Conservation (phyloP, 2,329 filamentous ascomycete species). For the Gnomoniopsis smithogilvyi region DNA sequence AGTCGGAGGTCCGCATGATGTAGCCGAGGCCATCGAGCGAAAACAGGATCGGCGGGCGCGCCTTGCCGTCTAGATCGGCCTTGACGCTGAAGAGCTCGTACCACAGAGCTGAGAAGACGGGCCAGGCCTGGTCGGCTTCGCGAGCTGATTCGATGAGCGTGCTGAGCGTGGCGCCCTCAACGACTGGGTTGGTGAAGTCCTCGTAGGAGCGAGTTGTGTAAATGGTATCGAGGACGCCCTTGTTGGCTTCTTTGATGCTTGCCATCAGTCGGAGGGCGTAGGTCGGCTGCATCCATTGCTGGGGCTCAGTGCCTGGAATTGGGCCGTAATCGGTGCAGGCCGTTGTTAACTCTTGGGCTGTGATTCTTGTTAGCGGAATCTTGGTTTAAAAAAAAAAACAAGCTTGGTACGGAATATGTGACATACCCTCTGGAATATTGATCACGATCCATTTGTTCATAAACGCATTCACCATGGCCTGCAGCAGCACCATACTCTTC, state of each 20-base stretch:
- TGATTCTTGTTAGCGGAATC: not conserved
- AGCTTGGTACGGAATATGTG: not conserved
- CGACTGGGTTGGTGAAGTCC: slow-evolving; percentile 44
- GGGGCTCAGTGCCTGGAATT: slow-evolving; percentile 54
- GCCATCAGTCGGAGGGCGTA: slow-evolving; percentile 74
- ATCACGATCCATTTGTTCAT: slow-evolving; percentile 86
- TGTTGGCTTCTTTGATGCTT: slow-evolving; percentile 71
- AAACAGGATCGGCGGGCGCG: slow-evolving; percentile 63
- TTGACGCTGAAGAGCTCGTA: slow-evolving; percentile 57
- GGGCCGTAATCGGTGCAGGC: slow-evolving; percentile 78
- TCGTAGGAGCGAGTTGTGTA: slow-evolving; percentile 43
- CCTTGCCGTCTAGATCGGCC: slow-evolving; percentile 34
- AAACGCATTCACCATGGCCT: slow-evolving; percentile 78
- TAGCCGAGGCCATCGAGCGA: slow-evolving; percentile 76
- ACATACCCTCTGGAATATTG: slow-evolving; percentile 80
- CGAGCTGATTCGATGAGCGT: slow-evolving; percentile 68
- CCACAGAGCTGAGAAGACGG: slow-evolving; percentile 79
- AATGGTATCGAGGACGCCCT: slow-evolving; percentile 54
- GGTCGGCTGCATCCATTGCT: slow-evolving; percentile 72
- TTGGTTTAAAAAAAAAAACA: not conserved
- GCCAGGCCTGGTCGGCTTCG: slow-evolving; percentile 76
- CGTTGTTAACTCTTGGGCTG: slow-evolving; percentile 77
- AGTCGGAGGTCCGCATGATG: slow-evolving; percentile 75
- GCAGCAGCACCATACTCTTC: slow-evolving; percentile 83
- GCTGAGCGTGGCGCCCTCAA: slow-evolving; percentile 60